Evolutionary conservation across 2,329 filamentous ascomycete species (phyloP), one percentile per base, ranked within the genome.

Genomic region (Magnaporthales sp.): DNA sequence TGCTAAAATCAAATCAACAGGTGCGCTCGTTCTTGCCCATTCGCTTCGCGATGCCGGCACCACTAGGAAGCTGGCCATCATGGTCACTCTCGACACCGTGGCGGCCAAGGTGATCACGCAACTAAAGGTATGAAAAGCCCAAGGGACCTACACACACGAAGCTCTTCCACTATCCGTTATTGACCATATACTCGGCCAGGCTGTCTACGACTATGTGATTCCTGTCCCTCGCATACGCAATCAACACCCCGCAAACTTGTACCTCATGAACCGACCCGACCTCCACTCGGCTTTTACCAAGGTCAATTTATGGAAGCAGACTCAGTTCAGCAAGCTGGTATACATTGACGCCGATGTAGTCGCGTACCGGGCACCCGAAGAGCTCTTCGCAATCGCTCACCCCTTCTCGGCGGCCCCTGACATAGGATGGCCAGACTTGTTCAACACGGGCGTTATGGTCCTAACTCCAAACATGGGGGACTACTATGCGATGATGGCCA

Each of bases 391-490:
- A 67, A 75, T 88, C 27, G 73, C 80, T 4, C 79, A 86, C 63
- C 74, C 82, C 66, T 89, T 89, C 74, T 84, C 86, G 56, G 88
- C 95, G 2, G 93, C 91, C 11, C 93, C 95, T 32, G 95, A 99
- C 77, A 93, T 98, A 73, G 95, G 95, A 71, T 99, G 95, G 95
- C 95, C 95, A 38, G 95, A 99, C 79, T 86, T 93, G 68, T 98
- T 98, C 87, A 99, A 99, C 79, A 93, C 91, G n/a, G 95, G 95
- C 73, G 88, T 99, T 72, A 96, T 99, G 92, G 92, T 93, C 46
- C 79, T 99, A 68, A 89, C 84, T 19, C 95, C 95, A 38, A 90
- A 94, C 77, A 82, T 93, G 84, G 90, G 89, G 67, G 93, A 96
- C 71, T 98, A 93, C 78, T 89, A 92, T 78, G 91, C 92, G 58